Base-by-base conservation (phyloP, 2,329 filamentous ascomycete species). In the Phyllosticta ampelicida region DNA sequence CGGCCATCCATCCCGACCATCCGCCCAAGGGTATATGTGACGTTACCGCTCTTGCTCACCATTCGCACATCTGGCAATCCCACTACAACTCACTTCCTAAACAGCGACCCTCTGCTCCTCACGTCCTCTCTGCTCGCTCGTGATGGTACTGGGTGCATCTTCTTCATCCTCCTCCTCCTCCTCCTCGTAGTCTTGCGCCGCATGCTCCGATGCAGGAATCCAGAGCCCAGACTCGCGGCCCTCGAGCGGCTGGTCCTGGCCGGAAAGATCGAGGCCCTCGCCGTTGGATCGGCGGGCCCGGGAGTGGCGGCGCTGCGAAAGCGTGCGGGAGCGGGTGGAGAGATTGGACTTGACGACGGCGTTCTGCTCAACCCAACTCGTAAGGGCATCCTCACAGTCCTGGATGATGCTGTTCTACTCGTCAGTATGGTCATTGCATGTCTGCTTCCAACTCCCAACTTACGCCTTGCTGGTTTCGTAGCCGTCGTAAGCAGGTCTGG, bases 341-440 rank as follows among this genome's bases (percentile, higher is more conserved):
- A 99, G 84, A 72, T 89, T 91, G 63, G 91, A 86, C 59, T 82
- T 87, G 65, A 99, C 90, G 51, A 89, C 86, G 5, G 94, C 92
- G 69, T 95, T 94, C 67, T 90, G 86, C 60, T 85, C 82, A 48
- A 97, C 90, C 94, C 94, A 99, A 79, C 96, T 96, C 72, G 90
- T 96, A 61, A 99, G 85, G 1, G 94, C 83, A 71, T 97, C 91
- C 76, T 99, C 94, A 73, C 94, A 99, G 75, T 99, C 94, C 77
- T 99, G 94, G 69, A 99, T 97, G 75, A 99, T 97, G 63, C 88
- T 79, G 51, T 60, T 26, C 11, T 30, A 23, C 30, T 51, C 53
- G 60, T 71, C 60, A 70, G 66, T 28, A 48, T 52, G 20, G 8
- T 26, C 9, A 1, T 5, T 13, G 30, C 10, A 36, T 52, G 36